Conservation (phyloP, 73 alveolate species). For the Stentor coeruleus region DNA sequence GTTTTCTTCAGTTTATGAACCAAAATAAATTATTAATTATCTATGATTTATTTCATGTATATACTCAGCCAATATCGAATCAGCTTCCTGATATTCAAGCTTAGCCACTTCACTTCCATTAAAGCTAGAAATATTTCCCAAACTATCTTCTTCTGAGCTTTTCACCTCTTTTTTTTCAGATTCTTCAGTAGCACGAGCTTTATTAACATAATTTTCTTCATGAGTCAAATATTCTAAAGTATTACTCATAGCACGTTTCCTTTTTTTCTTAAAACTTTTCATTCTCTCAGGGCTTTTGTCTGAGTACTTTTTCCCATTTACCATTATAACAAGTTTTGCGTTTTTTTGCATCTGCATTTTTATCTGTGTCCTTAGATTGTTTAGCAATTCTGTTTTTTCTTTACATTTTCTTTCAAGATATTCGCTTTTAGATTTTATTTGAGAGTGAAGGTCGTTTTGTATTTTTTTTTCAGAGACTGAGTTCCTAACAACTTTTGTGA, state of each 20-base stretch:
- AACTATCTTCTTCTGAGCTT: not conserved
- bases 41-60: not conserved
- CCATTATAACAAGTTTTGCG: not conserved
- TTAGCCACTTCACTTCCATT: slow-evolving; percentile 1
- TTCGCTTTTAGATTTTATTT: not conserved
- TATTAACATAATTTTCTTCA: not conserved
- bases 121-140: not conserved
- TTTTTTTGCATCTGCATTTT: not conserved
- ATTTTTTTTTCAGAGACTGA: not conserved
- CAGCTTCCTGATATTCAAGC: not conserved
- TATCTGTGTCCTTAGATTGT: not conserved
- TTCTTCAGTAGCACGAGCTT: not conserved
- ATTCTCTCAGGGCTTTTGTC: not conserved
- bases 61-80: not conserved
- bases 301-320: not conserved
- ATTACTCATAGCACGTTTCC: not conserved
- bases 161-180: not conserved
- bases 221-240: not conserved
- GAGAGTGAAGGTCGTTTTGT: not conserved
- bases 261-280: not conserved
- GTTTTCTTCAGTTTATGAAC: not conserved
- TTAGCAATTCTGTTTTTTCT: not conserved
- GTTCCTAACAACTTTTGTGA: not conserved
- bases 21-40: not conserved
- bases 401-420: not conserved